These are phyloP conservation scores for Starmerella vaccinii DNA, from an alignment of 805 yeast species.

Conservation along the genomic window DNA sequence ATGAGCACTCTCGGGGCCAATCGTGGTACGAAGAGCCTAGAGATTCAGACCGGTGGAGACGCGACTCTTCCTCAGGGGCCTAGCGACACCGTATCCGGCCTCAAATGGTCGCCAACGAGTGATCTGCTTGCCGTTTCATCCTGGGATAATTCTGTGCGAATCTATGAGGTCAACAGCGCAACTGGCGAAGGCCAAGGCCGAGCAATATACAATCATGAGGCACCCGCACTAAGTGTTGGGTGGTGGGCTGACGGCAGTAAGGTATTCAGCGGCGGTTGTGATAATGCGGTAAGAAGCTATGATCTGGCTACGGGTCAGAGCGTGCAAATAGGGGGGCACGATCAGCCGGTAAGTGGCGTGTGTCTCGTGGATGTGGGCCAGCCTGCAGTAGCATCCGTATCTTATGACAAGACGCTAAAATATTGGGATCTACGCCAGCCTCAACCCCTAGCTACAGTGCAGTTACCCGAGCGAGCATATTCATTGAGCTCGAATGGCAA, in stretches of 20 bases:
- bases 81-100: conserved; percentile 68
- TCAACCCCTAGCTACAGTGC: conserved; percentile 69
- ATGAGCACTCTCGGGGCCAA: conserved; percentile 4
- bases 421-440: conserved; percentile 88
- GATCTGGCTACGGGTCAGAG: conserved; percentile 76
- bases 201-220: conserved; percentile 82
- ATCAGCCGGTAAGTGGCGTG: conserved; percentile 64
- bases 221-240: conserved; percentile 69
- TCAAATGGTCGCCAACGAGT: conserved; percentile 77
- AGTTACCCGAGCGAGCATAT: conserved; percentile 83
- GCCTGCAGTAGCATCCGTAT: conserved; percentile 77
- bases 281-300: conserved; percentile 72
- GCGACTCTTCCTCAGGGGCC: conserved; percentile 22
- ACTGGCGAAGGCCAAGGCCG: conserved; percentile 77
- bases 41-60: conserved; percentile 14
- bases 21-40: conserved; percentile 12
- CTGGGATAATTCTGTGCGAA: conserved; percentile 92
- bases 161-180: conserved; percentile 64
- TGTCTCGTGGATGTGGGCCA: conserved; percentile 65
- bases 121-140: conserved; percentile 73
- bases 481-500: conserved; percentile 76
- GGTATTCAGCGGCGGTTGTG: conserved; percentile 82
- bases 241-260: conserved; percentile 85
- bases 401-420: conserved; percentile 91
- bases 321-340: conserved; percentile 78